Base-by-base conservation (phyloP, 2,329 filamentous ascomycete genomes). In the Aspergillus latus region DNA sequence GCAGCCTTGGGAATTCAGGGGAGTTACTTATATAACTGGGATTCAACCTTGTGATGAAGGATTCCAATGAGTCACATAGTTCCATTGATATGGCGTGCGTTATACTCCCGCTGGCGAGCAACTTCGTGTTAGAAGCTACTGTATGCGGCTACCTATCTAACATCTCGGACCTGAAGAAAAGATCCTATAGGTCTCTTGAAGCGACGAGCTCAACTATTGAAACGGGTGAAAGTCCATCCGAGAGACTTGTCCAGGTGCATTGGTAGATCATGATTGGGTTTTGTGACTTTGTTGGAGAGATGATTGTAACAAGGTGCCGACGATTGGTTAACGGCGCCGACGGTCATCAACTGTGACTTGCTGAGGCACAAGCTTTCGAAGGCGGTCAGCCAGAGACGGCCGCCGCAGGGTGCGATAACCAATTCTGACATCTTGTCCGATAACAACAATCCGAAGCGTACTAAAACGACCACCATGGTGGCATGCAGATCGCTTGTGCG, bases 281-380 rank as follows among this genome's bases (percentile, higher is more conserved):
- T 21, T 21, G 21, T 21, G 21, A 21, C 21, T 21, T 21, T 21
- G 21, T 21, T 21, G 21, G 21, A n/a, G 30, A 30, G 26, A 13
- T 28, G 58, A 62, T 51, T 42, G 49, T 57, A 63, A 62, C 56
- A 2, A 8, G 39, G 30, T 2, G n/a, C 11, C 13, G 39, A 16
- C 66, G 62, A 70, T 70, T 71, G 67, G 68, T 49, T 47, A 56
- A 56, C 52, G 60, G 53, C 64, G 63, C 68, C 68, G 67, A 65
- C 47, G 10, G 21, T 21, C 21, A 21, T 21, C 21, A 21, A 21
- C 21, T 16, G 9, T 2, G 2, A 21, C 21, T 21, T 21, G 21
- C 21, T 21, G 21, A 21, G 21, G 2, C 21, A 21, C 21, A 16
- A 16, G 21, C 21, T 21, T 37, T 28, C 11, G 44, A 37, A 52